These are phyloP conservation scores for Fraxinus floribunda DNA, from an alignment of 305 asterid species.

Conservation along the genomic window DNA sequence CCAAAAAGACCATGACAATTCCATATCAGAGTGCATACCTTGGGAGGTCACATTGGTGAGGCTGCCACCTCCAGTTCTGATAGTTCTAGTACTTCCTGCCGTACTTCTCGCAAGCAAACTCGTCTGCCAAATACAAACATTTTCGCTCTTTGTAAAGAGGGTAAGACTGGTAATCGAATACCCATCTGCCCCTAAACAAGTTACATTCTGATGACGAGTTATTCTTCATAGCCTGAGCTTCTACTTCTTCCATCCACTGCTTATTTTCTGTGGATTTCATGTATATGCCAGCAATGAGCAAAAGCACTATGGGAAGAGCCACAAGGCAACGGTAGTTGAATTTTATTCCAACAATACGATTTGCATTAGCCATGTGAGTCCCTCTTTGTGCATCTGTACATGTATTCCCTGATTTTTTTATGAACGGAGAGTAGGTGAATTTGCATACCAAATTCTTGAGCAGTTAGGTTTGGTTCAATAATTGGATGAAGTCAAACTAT, in stretches of 20 bases:
- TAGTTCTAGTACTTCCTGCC: conserved; percentile 61
- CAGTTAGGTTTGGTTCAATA: neutral
- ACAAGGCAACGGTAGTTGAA: conserved; percentile 50
- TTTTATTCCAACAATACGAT: neutral
- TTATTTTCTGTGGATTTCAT: conserved; percentile 56
- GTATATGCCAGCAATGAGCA: conserved; percentile 45
- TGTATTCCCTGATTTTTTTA: neutral
- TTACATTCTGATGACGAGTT: conserved; percentile 41
- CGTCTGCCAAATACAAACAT: conserved; percentile 78
- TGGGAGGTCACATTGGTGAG: conserved; percentile 74
- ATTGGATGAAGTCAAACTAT: neutral
- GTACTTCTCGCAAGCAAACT: conserved; percentile 74
- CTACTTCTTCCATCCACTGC: conserved; percentile 22
- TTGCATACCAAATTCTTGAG: neutral
- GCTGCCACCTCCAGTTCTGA: conserved; percentile 96
- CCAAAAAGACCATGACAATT: neutral
- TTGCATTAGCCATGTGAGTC: neutral
- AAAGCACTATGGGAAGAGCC: conserved; percentile 25
- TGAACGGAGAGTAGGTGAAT: neutral
- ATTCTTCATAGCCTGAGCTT: neutral
- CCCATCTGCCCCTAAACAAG: conserved; percentile 82
- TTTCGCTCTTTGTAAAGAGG: conserved; percentile 68
- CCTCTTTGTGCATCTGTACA: neutral
- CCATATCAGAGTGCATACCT: conserved; percentile 36
- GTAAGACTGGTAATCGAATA: conserved; percentile 56